Conservation (phyloP, 2,329 filamentous ascomycete genomes). For the Exophiala aquamarina region DNA sequence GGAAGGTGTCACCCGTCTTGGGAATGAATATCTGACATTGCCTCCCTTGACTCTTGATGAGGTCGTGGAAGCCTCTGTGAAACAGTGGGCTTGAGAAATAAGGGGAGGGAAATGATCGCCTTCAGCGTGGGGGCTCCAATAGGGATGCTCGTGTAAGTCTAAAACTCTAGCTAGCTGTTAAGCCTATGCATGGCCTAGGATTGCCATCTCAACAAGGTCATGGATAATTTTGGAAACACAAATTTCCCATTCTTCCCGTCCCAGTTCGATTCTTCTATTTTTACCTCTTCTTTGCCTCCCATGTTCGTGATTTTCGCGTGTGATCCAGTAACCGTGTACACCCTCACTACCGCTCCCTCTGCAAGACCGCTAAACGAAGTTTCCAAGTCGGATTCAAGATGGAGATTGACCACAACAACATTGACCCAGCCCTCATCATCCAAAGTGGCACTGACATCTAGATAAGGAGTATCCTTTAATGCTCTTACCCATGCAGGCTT, state of each 20-base stretch:
- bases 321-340: slow-evolving; percentile 63
- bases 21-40: slow-evolving; percentile 11
- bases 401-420: slow-evolving; percentile 72
- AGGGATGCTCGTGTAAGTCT: neutral
- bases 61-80: neutral
- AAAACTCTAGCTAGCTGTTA: no score
- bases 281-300: slow-evolving; percentile 62
- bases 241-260: slow-evolving; percentile 59
- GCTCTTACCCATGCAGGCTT: slow-evolving; percentile 38
- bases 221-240: slow-evolving; percentile 67
- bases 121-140: no score
- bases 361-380: slow-evolving; percentile 36
- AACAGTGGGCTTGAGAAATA: neutral
- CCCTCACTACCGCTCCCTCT: slow-evolving; percentile 51
- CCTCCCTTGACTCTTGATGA: neutral
- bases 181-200: no score
- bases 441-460: slow-evolving; percentile 42
- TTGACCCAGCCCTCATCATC: slow-evolving; percentile 60
- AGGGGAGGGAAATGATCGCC: no score
- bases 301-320: slow-evolving; percentile 61
- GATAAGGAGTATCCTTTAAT: slow-evolving; percentile 65
- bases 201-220: slow-evolving; percentile 66
- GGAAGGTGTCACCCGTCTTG: slow-evolving; percentile 3
- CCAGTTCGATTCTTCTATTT: slow-evolving; percentile 62
- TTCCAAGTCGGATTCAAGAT: slow-evolving; percentile 59